These are phyloP conservation scores for Klebsormidium nitens DNA, from an alignment of 139 green algal genomes.

Conservation along the genomic window DNA sequence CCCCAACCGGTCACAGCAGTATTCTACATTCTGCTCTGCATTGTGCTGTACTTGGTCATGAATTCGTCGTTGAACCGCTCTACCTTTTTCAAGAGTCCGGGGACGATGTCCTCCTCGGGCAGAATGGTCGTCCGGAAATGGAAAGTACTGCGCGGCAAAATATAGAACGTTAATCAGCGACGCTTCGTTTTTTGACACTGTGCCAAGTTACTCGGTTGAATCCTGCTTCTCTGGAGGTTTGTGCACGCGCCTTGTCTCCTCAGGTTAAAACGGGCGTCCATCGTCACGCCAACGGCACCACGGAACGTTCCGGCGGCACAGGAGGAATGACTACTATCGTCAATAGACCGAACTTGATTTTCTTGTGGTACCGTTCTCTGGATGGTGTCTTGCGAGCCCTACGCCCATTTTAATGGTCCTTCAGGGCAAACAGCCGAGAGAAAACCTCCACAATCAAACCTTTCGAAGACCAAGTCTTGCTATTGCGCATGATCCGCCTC, in stretches of 20 bases:
- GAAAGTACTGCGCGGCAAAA: constrained; percentile 58
- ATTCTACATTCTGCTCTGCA: no score
- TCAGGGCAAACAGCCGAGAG: no score
- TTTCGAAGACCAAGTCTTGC: constrained; percentile 13
- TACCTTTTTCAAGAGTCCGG: constrained; percentile 57
- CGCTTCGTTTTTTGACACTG: neutral
- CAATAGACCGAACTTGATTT: no score
- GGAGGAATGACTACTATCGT: no score
- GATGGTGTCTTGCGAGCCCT: no score
- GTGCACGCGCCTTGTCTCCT: neutral
- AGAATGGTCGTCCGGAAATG: constrained; percentile 95
- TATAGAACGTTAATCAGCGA: neutral
- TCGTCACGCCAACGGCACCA: neutral
- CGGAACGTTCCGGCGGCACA: neutral
- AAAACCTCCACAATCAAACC: no score
- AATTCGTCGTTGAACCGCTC: constrained; percentile 74
- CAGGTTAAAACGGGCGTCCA: neutral
- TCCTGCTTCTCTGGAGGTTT: neutral
- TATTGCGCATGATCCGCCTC: no score
- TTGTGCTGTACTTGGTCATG: constrained; percentile 59
- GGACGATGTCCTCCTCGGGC: constrained; percentile 68
- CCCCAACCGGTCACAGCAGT: no score
- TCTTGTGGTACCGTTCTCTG: no score
- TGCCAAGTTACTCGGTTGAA: neutral
- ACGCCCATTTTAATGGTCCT: no score